Percentiles rank a stretch among this genome's conserved stretches.
These are phyloP conservation scores for Pseudogymnoascus sp. DNA, from an alignment of 2,329 filamentous ascomycete species.

Conservation along the genomic window DNA sequence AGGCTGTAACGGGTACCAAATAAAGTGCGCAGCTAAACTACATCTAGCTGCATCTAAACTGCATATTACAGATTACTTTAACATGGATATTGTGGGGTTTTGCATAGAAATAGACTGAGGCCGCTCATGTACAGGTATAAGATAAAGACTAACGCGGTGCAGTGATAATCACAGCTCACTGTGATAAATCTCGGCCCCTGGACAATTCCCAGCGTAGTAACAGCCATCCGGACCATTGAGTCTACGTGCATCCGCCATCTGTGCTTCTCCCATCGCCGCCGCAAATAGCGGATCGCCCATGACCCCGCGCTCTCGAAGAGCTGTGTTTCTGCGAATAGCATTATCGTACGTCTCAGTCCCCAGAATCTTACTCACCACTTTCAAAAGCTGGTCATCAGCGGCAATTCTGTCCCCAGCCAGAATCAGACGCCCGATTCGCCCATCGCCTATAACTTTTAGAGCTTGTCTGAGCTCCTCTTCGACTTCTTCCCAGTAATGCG, in stretches of 20 bases:
- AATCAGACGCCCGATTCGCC: background rate
- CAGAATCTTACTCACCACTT: background rate
- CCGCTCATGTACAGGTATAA: no score
- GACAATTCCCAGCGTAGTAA: background rate
- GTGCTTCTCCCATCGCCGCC: background rate
- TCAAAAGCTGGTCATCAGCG: background rate
- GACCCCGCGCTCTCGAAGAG: background rate
- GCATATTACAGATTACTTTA: no score
- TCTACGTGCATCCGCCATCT: background rate
- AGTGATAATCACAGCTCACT: constrained; percentile 11
- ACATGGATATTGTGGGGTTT: no score
- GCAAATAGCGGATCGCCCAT: background rate
- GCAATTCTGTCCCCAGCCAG: background rate
- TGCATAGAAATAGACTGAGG: no score
- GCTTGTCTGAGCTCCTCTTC: background rate
- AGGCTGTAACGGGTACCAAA: no score
- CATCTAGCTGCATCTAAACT: no score
- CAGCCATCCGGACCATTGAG: background rate
- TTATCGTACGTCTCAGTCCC: background rate
- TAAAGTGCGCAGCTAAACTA: no score
- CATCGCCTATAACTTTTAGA: background rate
- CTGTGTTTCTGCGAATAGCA: background rate
- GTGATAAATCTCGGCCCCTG: background rate
- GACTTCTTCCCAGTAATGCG: background rate
- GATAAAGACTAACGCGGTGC: no score